phyloP scores from a whole-genome alignment of 768 basidiomycete species.

The Leccinum subtestaceum region DNA sequence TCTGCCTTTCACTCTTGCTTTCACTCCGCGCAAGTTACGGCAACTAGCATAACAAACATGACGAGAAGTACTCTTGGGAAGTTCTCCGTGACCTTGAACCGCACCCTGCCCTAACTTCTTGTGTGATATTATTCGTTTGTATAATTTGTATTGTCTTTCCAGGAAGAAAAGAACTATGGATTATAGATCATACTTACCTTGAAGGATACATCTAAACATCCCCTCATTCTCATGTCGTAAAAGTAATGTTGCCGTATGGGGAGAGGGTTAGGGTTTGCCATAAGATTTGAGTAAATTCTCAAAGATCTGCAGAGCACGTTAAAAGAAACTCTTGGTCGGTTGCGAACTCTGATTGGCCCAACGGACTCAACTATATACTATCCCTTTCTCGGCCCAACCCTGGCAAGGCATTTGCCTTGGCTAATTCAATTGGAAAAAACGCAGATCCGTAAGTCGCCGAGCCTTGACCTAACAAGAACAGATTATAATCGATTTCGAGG shows the following conservation, averaged over 20 bases:
- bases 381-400: background rate
- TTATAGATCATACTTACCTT: background rate
- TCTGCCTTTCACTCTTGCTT: background rate
- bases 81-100: background rate
- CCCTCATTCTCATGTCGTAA: background rate
- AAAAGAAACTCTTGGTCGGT: background rate
- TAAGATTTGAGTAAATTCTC: background rate
- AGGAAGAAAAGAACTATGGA: background rate
- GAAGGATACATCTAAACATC: background rate
- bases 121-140: background rate
- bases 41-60: conserved; percentile 1
- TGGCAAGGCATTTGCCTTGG: background rate
- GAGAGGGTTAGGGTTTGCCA: background rate
- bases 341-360: background rate
- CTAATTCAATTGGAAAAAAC: background rate
- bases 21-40: conserved; percentile 14
- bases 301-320: background rate
- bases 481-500: background rate
- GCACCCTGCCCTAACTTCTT: background rate
- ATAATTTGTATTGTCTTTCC: background rate
- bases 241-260: background rate
- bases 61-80: background rate
- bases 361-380: background rate
- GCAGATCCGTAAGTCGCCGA: background rate
- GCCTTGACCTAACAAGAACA: background rate